Evolutionary conservation across 257 asterid genomes (phyloP).

Genomic region (Rauvolfia tetraphylla): DNA sequence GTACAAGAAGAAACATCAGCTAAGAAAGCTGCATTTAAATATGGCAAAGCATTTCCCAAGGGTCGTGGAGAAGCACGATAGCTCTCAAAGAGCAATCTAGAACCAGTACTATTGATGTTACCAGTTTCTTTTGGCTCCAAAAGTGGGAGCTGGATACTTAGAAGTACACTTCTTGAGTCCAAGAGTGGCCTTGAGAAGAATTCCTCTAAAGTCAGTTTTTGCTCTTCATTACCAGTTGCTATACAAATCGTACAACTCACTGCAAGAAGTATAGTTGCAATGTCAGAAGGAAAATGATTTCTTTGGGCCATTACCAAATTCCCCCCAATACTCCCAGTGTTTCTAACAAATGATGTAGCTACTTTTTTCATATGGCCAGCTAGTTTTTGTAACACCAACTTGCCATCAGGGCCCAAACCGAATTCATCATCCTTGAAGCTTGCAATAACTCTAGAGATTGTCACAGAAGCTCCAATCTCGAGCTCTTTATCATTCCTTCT

Average conservation of each 20-base stretch:
- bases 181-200: conserved; percentile 45
- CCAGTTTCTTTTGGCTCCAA: conserved; percentile 19
- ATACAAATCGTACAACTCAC: conserved; percentile 43
- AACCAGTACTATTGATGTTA: conserved; percentile 16
- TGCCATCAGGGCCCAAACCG: conserved; percentile 20
- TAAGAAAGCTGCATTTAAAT: conserved; percentile 59
- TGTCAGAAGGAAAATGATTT: conserved; percentile 68
- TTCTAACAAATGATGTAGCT: conserved; percentile 53
- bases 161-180: conserved; percentile 44
- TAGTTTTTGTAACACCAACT: conserved; percentile 34
- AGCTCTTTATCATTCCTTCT: conserved; percentile 36
- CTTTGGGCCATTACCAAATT: conserved; percentile 70
- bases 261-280: conserved; percentile 56
- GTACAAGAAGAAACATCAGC: conserved; percentile 39
- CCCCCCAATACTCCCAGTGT: conserved; percentile 65
- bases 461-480: conserved; percentile 58
- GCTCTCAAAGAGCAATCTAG: conserved; percentile 45
- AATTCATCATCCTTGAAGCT: conserved; percentile 31
- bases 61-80: conserved; percentile 67
- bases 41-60: conserved; percentile 68
- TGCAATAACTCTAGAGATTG: conserved; percentile 48
- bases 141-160: conserved; percentile 51
- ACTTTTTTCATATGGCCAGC: conserved; percentile 67
- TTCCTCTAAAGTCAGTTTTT: conserved; percentile 45
- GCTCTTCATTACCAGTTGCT: conserved; percentile 26